phyloP scores from a whole-genome alignment of 1,284 basidiomycete species.

The Coniophora puteana region DNA sequence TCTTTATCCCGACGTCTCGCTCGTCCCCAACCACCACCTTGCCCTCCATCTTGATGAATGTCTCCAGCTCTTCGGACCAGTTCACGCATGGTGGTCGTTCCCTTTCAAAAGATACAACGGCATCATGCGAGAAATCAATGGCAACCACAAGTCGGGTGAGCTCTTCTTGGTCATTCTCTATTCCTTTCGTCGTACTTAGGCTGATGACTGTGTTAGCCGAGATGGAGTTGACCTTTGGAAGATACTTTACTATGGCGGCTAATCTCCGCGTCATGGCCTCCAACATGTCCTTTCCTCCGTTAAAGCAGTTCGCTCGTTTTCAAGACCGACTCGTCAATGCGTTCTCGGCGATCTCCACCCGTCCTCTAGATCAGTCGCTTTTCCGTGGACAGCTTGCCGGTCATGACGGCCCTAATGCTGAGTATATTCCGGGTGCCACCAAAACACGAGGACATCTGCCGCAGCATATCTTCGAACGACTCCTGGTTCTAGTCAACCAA shows the following conservation, averaged over 20 bases:
- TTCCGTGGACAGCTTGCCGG: not conserved
- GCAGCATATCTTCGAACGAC: no score
- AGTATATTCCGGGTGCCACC: not conserved
- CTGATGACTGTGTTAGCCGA: not conserved
- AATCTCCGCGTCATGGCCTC: not conserved
- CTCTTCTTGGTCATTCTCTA: not conserved
- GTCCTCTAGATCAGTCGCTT: not conserved
- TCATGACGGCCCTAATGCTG: not conserved
- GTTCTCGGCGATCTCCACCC: not conserved
- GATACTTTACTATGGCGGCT: not conserved
- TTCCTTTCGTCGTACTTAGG: no score
- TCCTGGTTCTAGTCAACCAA: no score
- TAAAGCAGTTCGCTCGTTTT: not conserved
- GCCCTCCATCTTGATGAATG: constrained; percentile 18
- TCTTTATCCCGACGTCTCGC: constrained; percentile 10
- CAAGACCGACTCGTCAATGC: not conserved
- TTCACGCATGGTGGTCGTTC: constrained; percentile 21
- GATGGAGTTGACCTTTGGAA: not conserved
- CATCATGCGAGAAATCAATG: constrained; percentile 8
- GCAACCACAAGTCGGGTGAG: not conserved
- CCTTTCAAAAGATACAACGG: constrained; percentile 18
- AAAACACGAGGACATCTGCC: not conserved
- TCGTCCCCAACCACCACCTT: constrained; percentile 20
- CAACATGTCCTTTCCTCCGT: not conserved
- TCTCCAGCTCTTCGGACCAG: constrained; percentile 18